Percentiles rank a stretch among this genome's conserved stretches.
These are phyloP conservation scores for Phytopythium delawarense DNA, from an alignment of 352 stramenopile species.

Conservation along the genomic window DNA sequence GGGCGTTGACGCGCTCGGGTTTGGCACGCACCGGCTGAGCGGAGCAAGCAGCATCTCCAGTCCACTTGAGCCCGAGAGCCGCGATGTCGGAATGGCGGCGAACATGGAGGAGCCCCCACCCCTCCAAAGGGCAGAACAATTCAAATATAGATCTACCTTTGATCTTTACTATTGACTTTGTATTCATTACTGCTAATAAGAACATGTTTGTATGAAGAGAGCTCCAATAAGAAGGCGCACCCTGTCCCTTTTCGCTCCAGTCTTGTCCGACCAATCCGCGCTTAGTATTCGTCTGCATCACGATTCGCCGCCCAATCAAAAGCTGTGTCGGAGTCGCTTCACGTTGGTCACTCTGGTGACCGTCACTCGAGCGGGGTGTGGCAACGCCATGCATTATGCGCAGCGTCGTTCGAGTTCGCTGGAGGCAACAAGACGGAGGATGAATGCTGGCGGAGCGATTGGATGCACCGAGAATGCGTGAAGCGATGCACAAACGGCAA, in stretches of 20 bases:
- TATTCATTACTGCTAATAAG: no score
- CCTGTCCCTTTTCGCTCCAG: not conserved
- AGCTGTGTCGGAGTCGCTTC: no score
- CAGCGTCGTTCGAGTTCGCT: no score
- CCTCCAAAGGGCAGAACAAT: no score
- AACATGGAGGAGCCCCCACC: no score
- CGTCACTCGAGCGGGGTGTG: constrained; percentile 5
- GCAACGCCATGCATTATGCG: not conserved
- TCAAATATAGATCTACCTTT: no score
- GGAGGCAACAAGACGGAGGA: not conserved
- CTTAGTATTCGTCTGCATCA: constrained; percentile 1
- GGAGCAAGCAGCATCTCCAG: constrained; percentile 3
- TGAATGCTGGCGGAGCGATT: not conserved
- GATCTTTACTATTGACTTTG: no score
- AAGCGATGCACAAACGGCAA: no score
- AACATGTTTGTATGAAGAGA: no score
- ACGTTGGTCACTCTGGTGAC: not conserved
- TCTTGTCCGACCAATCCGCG: not conserved
- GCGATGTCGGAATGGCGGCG: constrained; percentile 4
- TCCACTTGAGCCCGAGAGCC: not conserved
- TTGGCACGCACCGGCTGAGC: not conserved
- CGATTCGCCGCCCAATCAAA: constrained; percentile 5
- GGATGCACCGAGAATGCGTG: no score
- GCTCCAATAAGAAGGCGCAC: not conserved
- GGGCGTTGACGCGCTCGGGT: no score